These are phyloP conservation scores for Paraphoma chrysanthemicola DNA, from an alignment of 2,329 filamentous ascomycete genomes.

Conservation along the genomic window DNA sequence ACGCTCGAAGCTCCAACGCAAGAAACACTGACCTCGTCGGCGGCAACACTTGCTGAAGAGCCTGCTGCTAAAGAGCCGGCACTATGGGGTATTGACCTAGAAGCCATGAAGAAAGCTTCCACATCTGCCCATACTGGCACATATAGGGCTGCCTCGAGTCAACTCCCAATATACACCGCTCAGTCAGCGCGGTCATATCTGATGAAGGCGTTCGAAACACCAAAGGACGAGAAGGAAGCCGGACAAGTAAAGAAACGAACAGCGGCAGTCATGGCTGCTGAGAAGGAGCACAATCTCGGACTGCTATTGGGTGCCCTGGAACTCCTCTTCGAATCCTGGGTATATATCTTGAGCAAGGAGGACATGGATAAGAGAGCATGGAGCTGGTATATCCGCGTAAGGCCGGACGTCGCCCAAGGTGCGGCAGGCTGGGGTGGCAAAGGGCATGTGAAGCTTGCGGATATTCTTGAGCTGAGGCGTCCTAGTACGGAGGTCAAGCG, in stretches of 20 bases:
- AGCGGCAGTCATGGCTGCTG: conserved; percentile 58
- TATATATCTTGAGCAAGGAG: conserved; percentile 62
- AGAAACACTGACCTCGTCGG: conserved; percentile 13
- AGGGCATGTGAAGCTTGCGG: conserved; percentile 69
- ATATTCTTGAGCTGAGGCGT: conserved; percentile 58
- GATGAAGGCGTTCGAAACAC: conserved; percentile 64
- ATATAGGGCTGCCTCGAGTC: conserved; percentile 36
- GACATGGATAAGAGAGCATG: conserved; percentile 81
- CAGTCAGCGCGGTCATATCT: conserved; percentile 70
- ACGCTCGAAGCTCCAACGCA: conserved; percentile 14
- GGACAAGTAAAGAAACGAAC: conserved; percentile 52
- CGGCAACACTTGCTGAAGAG: conserved; percentile 22
- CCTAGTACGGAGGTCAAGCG: conserved; percentile 7
- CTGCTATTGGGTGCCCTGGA: conserved; percentile 75
- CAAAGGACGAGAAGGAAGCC: conserved; percentile 36
- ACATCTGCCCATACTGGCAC: conserved; percentile 19
- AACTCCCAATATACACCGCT: conserved; percentile 76
- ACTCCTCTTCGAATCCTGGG: conserved; percentile 77
- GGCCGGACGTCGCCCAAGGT: conserved; percentile 78
- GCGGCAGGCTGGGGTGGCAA: conserved; percentile 85
- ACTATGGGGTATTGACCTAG: conserved; percentile 66
- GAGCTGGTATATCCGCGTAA: conserved; percentile 79
- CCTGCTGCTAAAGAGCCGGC: conserved; percentile 51
- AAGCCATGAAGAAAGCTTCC: conserved; percentile 60
- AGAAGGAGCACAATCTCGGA: conserved; percentile 74